Base-by-base conservation (phyloP, 2,329 filamentous ascomycete species). In the Byssoonygena ceratinophila region DNA sequence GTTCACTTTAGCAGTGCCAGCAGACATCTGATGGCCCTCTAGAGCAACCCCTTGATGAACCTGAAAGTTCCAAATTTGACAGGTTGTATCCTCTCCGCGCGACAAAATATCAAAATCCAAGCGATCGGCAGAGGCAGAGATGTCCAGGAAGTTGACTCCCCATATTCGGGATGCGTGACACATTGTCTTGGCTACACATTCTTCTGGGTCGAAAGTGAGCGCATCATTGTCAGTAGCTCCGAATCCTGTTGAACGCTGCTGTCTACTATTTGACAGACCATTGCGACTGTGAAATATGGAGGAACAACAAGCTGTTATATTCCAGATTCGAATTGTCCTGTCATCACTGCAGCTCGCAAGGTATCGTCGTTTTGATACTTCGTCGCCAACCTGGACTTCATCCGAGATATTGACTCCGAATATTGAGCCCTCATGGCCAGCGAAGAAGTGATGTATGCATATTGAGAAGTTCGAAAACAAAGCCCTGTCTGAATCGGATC, bases 271-370 rank as follows among this genome's bases (percentile, higher is more conserved):
- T n/a, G 37, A 29, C 7, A 29, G 45, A 25, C 12, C n/a, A 34
- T 22, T 18, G 12, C 22, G 14, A 70, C 46, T 66, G 51, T 58
- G 66, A 56, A 47, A 65, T 67, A 0, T 63, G 61, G 65, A 55
- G 3, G 64, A 63, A 34, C 74, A 71, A 52, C 81, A 75, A 0
- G 83, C 82, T 6, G 56, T 56, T 52, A 96, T 80, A 63, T 95
- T 81, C 91, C 92, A 97, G 1, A 97, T 70, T 12, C 87, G 78
- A 20, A 98, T 81, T 0, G 89, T 95, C 47, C 92, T 79, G 68
- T 98, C 92, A 64, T 98, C 92, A 63, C 91, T 97, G 65, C 92
- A 98, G 61, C 87, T 96, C 12, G 84, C 86, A 31, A 98, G 74
- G n/a, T 95, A 67, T 48, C 85, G 76, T 23, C 73, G 71, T 18